Evolutionary conservation across 805 yeast genomes (phyloP).

Genomic region (Candida ortonii): DNA sequence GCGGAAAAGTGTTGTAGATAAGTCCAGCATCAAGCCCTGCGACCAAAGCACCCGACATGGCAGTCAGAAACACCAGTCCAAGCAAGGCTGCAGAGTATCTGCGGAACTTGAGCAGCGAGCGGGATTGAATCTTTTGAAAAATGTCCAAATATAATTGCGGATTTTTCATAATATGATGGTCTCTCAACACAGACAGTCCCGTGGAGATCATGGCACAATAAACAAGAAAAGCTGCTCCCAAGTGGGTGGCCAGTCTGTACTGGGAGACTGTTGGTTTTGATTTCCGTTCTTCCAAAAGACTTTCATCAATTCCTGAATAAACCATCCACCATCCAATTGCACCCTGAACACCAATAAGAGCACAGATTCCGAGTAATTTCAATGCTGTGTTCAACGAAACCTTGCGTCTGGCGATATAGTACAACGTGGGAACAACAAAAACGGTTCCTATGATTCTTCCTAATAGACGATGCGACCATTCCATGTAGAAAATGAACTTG

Average conservation of each 20-base stretch:
- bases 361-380: conserved; percentile 69
- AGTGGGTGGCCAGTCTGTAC: conserved; percentile 88
- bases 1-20: conserved; percentile 93
- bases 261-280: conserved; percentile 98
- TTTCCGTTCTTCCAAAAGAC: conserved; percentile 70
- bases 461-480: conserved; percentile 92
- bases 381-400: conserved; percentile 66
- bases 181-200: conserved; percentile 79
- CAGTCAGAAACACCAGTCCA: conserved; percentile 76
- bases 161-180: conserved; percentile 61
- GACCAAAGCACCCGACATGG: conserved; percentile 97
- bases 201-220: conserved; percentile 90
- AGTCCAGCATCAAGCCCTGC: conserved; percentile 98
- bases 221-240: conserved; percentile 87
- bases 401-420: conserved; percentile 64
- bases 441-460: conserved; percentile 88
- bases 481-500: conserved; percentile 94
- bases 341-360: conserved; percentile 87
- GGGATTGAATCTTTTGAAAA: conserved; percentile 59
- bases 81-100: conserved; percentile 53
- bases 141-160: conserved; percentile 56
- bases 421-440: conserved; percentile 80
- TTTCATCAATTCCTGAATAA: conserved; percentile 84
- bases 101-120: conserved; percentile 58
- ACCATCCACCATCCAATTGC: conserved; percentile 99